Percentiles rank a stretch among this genome's conserved stretches.
phyloP scores from a whole-genome alignment of 2,329 filamentous ascomycete species.

The Aspergillus piperis region DNA sequence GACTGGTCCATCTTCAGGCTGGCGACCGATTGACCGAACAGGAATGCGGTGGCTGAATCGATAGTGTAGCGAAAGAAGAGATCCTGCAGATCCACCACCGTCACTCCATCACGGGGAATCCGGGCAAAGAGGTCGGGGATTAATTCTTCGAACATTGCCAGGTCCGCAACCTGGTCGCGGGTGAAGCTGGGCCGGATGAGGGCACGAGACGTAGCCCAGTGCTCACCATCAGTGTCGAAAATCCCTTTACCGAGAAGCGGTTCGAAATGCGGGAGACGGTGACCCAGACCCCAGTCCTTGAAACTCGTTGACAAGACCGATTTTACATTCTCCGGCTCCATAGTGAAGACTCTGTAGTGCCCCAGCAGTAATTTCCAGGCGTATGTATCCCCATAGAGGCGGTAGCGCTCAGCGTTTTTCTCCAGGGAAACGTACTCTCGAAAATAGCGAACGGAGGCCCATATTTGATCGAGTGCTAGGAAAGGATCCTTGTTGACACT shows the following conservation, averaged over 20 bases:
- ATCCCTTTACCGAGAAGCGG: constrained; percentile 1
- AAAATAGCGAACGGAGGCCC: neutral
- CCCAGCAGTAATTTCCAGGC: neutral
- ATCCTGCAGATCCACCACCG: constrained; percentile 4
- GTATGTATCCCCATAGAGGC: neutral
- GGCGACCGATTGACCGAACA: constrained; percentile 62
- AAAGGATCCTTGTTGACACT: neutral
- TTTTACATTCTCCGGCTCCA: neutral
- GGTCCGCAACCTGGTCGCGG: neutral
- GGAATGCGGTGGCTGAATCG: constrained; percentile 67
- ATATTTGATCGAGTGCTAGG: neutral
- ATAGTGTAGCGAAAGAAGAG: constrained; percentile 33
- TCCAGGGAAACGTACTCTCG: neutral
- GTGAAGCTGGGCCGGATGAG: constrained; percentile 5
- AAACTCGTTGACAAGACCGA: neutral
- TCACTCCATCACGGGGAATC: neutral
- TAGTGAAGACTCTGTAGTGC: neutral
- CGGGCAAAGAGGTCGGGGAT: neutral
- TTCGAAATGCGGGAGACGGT: neutral
- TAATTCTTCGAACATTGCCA: neutral
- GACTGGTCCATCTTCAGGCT: constrained; percentile 36
- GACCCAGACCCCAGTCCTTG: neutral
- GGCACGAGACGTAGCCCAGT: constrained; percentile 1
- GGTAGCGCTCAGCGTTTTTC: neutral
- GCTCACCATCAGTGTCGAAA: neutral